Conservation (phyloP, 345 rosid genomes). For the Salix udensis region DNA sequence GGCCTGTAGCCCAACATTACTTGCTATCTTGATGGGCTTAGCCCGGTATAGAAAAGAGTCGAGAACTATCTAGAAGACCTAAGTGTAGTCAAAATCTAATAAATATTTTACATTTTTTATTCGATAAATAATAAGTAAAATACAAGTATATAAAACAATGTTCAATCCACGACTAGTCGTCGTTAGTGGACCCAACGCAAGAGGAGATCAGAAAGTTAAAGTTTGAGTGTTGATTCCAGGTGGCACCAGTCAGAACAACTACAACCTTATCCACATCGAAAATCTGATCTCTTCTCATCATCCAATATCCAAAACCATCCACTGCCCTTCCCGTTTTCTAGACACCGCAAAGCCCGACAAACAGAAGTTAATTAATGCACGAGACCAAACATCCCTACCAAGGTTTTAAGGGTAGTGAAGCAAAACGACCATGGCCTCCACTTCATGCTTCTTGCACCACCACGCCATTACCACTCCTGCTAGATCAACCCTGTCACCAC, state of each 20-base stretch:
- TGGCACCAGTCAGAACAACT: conserved; percentile 40
- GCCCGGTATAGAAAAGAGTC: background rate
- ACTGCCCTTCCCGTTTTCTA: conserved; percentile 25
- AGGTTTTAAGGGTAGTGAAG: background rate
- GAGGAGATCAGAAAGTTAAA: background rate
- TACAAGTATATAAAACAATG: too few relatives aligned
- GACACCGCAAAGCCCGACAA: background rate
- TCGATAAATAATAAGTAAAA: too few relatives aligned
- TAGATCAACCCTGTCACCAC: conserved; percentile 36
- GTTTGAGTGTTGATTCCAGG: conserved; percentile 10
- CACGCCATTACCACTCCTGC: conserved; percentile 45
- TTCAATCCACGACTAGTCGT: too few relatives aligned
- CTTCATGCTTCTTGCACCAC: conserved; percentile 68
- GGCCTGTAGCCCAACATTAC: too few relatives aligned
- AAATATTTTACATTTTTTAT: too few relatives aligned
- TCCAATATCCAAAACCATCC: conserved; percentile 52
- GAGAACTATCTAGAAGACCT: too few relatives aligned
- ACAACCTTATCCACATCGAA: conserved; percentile 58
- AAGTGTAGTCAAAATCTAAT: too few relatives aligned
- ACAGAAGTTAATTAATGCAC: background rate
- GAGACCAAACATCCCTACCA: background rate
- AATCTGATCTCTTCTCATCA: conserved; percentile 36
- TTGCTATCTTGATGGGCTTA: background rate
- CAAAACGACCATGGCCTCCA: conserved; percentile 51
- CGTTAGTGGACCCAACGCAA: background rate